Evolutionary conservation across 441 rosid genomes (phyloP), one percentile per base, ranked within the genome.

Genomic region (Kokia cookei): DNA sequence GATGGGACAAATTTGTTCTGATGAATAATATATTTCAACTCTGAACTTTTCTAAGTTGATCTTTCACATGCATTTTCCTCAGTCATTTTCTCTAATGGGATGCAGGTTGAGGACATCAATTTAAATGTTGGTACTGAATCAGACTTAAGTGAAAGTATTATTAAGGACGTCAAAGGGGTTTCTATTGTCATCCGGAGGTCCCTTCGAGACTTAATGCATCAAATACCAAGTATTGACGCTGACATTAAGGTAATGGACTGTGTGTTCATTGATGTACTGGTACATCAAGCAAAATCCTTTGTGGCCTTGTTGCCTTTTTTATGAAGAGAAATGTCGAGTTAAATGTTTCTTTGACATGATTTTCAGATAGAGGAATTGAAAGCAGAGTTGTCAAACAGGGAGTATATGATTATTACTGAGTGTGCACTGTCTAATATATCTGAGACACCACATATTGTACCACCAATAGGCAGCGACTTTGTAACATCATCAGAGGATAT

Each of bases 151-250:
- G 98, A 90, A 85, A 94, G 94, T 90, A 94, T 92, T 78, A 87
- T 96, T 79, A 94, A 87, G 80, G 95, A 89, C 86, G 94, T 96
- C 69, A 89, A 88, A 81, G 99, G 99, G 75, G 83, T 96, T 78
- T 92, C 99, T 79, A 87, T 96, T 80, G 85, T 88, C 73, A 84
- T 96, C 80, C 79, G 69, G 72, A 90, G 99, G 86, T 86, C 98
- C 79, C 93, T 96, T 66, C 89, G 98, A 75, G 99, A 96, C 82
- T 85, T 96, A 85, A 82, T 90, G 81, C 98, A 92, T 86, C 94
- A 82, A 83, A 78, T 86, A 81, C 98, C 99, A 24, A 86, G 81
- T 82, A 84, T 80, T 65, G 98, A 90, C 86, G 89, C 85, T 75
- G 82, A 87, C 79, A 68, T 96, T 43, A 84, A 84, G 98, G 99